A percentile compares a stretch with the other conserved stretches of the same genome.
phyloP scores from a whole-genome alignment of 1,284 basidiomycete species.

The Sanguinoderma infundibulare region DNA sequence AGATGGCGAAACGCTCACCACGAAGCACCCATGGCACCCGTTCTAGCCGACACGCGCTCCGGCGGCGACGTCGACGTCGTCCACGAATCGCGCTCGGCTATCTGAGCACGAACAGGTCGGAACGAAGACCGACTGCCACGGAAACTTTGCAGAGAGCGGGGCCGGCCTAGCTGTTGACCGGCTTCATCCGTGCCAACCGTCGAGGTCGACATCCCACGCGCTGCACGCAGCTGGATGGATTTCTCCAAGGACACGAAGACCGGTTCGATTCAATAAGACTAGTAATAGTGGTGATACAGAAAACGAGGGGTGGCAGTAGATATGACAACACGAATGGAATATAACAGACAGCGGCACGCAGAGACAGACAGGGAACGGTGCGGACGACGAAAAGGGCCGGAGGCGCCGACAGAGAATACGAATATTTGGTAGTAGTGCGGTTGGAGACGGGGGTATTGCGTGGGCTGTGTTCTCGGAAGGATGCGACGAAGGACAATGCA shows the following conservation, averaged over 20 bases:
- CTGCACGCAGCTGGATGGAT: no score
- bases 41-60: no score
- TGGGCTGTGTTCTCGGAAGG: neutral
- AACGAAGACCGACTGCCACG: no score
- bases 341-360: neutral
- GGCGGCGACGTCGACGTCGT: no score
- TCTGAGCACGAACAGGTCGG: no score
- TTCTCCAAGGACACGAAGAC: neutral
- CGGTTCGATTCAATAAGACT: constrained; percentile 4
- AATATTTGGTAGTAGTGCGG: constrained; percentile 16
- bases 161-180: no score
- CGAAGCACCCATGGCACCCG: no score
- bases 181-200: no score
- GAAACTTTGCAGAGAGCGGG: no score
- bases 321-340: constrained; percentile 18
- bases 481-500: constrained; percentile 12
- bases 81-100: no score
- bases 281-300: constrained; percentile 18
- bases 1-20: no score
- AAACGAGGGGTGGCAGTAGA: constrained; percentile 16
- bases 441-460: constrained; percentile 1
- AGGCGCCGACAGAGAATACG: neutral
- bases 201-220: no score
- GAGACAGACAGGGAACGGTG: constrained; percentile 4
- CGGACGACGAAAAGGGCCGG: neutral